Percentiles rank a stretch among this genome's conserved stretches.
Evolutionary conservation across 2,329 filamentous ascomycete species (phyloP).

Genomic region (Achaetomium macrosporum): DNA sequence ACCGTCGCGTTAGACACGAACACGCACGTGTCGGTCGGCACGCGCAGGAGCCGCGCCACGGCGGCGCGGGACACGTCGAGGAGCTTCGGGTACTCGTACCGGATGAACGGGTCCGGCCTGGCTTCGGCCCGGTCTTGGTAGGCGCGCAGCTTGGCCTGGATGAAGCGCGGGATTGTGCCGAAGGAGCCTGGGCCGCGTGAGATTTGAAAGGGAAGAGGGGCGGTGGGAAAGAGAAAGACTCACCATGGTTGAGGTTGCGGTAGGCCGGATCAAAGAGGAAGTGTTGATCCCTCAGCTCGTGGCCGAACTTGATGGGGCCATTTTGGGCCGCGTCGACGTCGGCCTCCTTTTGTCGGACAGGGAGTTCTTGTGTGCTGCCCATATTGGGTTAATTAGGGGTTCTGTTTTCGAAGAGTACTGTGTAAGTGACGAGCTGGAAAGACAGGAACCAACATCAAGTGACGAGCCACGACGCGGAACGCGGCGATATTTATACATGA

Average conservation of each 20-base stretch:
- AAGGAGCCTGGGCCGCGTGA: constrained; percentile 60
- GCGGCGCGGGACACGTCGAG: constrained; percentile 60
- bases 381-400: not conserved
- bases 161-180: constrained; percentile 62
- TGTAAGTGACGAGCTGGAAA: not conserved
- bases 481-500: too few species aligned
- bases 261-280: constrained; percentile 66
- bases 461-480: too few species aligned
- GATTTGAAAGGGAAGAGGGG: not conserved
- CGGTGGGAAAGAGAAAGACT: constrained; percentile 6
- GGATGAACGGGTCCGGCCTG: constrained; percentile 69
- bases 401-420: not conserved
- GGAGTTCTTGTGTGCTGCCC: constrained; percentile 8
- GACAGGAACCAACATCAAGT: too few species aligned
- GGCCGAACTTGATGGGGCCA: constrained; percentile 28
- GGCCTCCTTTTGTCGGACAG: constrained; percentile 11
- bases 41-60: constrained; percentile 61
- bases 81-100: constrained; percentile 56
- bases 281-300: constrained; percentile 46
- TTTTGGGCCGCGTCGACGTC: not conserved
- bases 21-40: constrained; percentile 60
- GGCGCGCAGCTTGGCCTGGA: constrained; percentile 54
- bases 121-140: constrained; percentile 64
- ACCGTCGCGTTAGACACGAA: constrained; percentile 78
- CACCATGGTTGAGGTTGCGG: constrained; percentile 74